Percentiles rank a stretch among this genome's conserved stretches.
Conservation (phyloP, 1,139 yeast genomes). For the Geotrichum cucujoidarum region DNA sequence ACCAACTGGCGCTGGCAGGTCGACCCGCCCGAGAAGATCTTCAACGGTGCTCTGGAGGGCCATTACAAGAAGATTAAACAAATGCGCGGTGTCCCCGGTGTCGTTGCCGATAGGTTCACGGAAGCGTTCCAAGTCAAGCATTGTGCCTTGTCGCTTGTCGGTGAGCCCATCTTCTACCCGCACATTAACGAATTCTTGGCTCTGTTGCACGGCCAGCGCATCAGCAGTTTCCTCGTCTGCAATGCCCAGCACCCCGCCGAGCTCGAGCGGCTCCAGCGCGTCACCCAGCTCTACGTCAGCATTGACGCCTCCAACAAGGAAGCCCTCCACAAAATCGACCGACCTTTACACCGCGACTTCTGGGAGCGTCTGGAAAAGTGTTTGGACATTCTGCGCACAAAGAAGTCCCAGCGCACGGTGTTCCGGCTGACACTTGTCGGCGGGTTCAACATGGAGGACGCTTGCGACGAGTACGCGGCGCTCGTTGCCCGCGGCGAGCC, state of each 20-base stretch:
- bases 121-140: constrained; percentile 87
- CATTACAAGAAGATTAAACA: constrained; percentile 90
- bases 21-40: constrained; percentile 77
- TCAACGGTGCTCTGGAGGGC: constrained; percentile 81
- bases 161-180: constrained; percentile 92
- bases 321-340: constrained; percentile 74
- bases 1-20: constrained; percentile 96
- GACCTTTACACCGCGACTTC: constrained; percentile 85
- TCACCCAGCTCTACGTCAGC: constrained; percentile 86
- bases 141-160: constrained; percentile 88
- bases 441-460: constrained; percentile 77
- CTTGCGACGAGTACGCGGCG: constrained; percentile 70
- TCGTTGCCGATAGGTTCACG: constrained; percentile 80
- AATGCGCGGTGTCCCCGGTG: constrained; percentile 94
- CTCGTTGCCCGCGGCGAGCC: constrained; percentile 79
- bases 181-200: constrained; percentile 78
- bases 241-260: constrained; percentile 95
- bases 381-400: constrained; percentile 72
- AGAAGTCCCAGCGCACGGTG: constrained; percentile 81
- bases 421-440: constrained; percentile 86
- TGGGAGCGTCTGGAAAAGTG: constrained; percentile 87
- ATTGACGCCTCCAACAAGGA: constrained; percentile 86
- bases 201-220: constrained; percentile 70
- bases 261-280: constrained; percentile 60
- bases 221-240: constrained; percentile 85